These are phyloP conservation scores for Cladosporium sp. DNA, from an alignment of 2,329 filamentous ascomycete genomes.

Conservation along the genomic window DNA sequence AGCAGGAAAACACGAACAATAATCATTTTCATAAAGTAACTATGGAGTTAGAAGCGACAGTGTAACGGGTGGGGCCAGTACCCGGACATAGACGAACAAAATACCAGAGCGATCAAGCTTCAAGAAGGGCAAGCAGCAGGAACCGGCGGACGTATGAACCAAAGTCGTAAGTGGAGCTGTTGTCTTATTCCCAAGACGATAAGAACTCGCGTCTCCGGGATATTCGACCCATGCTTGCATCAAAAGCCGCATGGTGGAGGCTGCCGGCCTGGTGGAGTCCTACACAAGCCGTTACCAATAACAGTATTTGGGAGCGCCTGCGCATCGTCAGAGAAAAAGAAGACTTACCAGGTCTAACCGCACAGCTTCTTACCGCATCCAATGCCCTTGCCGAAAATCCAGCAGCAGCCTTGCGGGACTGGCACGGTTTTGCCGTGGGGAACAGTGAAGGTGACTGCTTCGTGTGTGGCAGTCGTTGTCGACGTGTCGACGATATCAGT, in stretches of 20 bases:
- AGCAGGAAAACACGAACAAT: background rate
- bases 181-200: background rate
- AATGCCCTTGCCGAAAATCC: too few species aligned
- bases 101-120: background rate
- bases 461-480: background rate
- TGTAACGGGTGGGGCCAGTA: background rate
- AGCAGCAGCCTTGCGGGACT: too few species aligned
- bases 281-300: too few species aligned
- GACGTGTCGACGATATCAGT: background rate
- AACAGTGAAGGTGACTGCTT: background rate
- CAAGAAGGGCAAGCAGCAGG: background rate
- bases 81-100: background rate
- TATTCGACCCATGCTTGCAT: background rate
- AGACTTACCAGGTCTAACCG: background rate
- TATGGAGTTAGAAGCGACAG: background rate
- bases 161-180: background rate
- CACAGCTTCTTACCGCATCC: constrained; percentile 1
- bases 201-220: background rate
- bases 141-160: background rate
- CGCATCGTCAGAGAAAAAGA: too few species aligned
- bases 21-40: background rate
- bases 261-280: too few species aligned
- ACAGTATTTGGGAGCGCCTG: too few species aligned
- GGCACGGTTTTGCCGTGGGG: background rate
- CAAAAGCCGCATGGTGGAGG: too few species aligned